These are phyloP conservation scores for Geotrichum restrictum DNA, from an alignment of 1,139 yeast species.

Conservation along the genomic window DNA sequence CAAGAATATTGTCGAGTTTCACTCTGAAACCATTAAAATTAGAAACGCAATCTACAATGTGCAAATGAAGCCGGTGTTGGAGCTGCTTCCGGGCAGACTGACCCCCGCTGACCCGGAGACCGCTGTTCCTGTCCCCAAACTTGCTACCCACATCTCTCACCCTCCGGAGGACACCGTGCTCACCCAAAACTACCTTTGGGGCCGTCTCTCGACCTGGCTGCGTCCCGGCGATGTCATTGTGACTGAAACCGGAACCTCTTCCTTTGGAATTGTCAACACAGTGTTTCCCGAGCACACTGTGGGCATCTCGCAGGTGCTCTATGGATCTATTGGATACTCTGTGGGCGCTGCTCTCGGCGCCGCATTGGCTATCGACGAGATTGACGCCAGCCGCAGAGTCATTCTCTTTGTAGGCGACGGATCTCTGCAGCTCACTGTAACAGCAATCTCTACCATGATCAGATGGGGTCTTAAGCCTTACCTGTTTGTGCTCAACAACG, in stretches of 20 bases:
- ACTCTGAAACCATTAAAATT: conserved; percentile 80
- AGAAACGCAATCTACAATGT: conserved; percentile 72
- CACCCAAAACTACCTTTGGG: conserved; percentile 81
- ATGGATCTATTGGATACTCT: conserved; percentile 89
- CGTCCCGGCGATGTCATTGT: conserved; percentile 75
- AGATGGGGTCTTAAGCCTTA: conserved; percentile 78
- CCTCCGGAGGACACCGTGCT: conserved; percentile 40
- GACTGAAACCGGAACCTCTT: conserved; percentile 87
- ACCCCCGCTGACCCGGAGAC: conserved; percentile 21
- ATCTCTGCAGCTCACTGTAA: conserved; percentile 81
- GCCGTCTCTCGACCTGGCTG: conserved; percentile 67
- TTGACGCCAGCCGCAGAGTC: conserved; percentile 66
- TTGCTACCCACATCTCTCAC: conserved; percentile 23
- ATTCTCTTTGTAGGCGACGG: conserved; percentile 86
- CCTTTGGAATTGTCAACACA: conserved; percentile 78
- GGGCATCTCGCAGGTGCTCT: conserved; percentile 83
- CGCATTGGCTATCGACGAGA: conserved; percentile 74
- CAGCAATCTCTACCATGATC: conserved; percentile 79
- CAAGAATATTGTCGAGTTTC: conserved; percentile 78
- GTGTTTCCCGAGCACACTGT: conserved; percentile 68
- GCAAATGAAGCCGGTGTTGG: conserved; percentile 68
- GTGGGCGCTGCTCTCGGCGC: conserved; percentile 87
- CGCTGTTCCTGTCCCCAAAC: conserved; percentile 27
- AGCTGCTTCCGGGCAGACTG: conserved; percentile 39
- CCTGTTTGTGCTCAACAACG: conserved; percentile 76